Conservation (phyloP, 768 basidiomycete genomes). For the Lactifluus hygrophoroides region DNA sequence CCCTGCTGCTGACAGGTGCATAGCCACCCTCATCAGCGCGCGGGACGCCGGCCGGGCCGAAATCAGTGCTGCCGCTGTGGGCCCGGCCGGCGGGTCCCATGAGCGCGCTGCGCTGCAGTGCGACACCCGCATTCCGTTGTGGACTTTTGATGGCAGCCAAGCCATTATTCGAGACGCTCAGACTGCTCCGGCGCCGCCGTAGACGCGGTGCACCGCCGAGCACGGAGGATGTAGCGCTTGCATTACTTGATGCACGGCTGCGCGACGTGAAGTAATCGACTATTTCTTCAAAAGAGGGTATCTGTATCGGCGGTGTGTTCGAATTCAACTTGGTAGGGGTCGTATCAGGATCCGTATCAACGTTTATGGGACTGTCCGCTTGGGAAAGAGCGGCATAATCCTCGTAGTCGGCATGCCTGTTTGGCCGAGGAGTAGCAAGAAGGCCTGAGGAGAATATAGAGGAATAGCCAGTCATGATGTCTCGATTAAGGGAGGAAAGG, state of each 20-base stretch:
- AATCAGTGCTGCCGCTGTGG: slow-evolving; percentile 15
- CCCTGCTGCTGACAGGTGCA: not conserved
- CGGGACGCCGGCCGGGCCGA: not conserved
- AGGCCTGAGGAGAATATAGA: slow-evolving; percentile 65
- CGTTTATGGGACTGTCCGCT: slow-evolving; percentile 24
- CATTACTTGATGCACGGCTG: slow-evolving; percentile 22
- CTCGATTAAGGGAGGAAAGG: not conserved
- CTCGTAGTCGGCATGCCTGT: slow-evolving; percentile 13
- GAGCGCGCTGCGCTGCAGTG: slow-evolving; percentile 42
- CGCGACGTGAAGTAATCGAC: slow-evolving; percentile 26
- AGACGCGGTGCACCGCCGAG: slow-evolving; percentile 31
- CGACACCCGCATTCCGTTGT: slow-evolving; percentile 40
- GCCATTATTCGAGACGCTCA: slow-evolving; percentile 46
- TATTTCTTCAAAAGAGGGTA: slow-evolving; percentile 24
- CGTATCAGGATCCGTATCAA: slow-evolving; percentile 31
- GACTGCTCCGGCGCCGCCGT: slow-evolving; percentile 55
- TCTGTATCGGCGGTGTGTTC: slow-evolving; percentile 15
- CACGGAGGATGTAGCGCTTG: slow-evolving; percentile 20
- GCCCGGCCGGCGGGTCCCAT: slow-evolving; percentile 23
- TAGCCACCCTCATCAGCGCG: not conserved
- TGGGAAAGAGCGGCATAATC: slow-evolving; percentile 19
- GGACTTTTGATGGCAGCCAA: slow-evolving; percentile 54
- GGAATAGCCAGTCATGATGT: slow-evolving; percentile 42
- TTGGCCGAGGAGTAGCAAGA: slow-evolving; percentile 38
- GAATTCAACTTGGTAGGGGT: slow-evolving; percentile 30